Conservation (phyloP, 306 rosid species). For the Styphnolobium japonicum region DNA sequence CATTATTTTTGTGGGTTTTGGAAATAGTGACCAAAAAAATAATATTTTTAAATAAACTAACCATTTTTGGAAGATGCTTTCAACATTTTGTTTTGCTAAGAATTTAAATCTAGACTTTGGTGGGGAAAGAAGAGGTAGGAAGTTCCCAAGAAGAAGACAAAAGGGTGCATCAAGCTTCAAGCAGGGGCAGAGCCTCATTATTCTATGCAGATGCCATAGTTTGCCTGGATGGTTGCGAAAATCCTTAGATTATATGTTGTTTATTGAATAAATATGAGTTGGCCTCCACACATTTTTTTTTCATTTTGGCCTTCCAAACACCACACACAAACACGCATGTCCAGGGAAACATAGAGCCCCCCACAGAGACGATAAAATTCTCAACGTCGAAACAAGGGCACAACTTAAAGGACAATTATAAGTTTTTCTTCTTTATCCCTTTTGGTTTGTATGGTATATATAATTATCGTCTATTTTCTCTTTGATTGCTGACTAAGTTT, state of each 20-base stretch:
- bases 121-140: not conserved
- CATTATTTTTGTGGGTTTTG: not conserved
- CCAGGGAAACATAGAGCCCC: not conserved
- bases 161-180: not conserved
- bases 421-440: not conserved
- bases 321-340: not conserved
- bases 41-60: not conserved
- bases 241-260: not conserved
- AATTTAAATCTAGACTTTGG: conserved; percentile 1
- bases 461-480: not conserved
- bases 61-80: not conserved
- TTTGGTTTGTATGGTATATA: not conserved
- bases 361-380: not conserved
- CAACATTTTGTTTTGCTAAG: not conserved
- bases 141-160: not conserved
- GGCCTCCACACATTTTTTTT: not conserved
- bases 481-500: not conserved
- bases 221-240: not conserved
- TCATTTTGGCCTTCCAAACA: not conserved
- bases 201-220: not conserved
- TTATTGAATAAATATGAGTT: not conserved
- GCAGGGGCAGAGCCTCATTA: not conserved
- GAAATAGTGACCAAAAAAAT: not conserved
- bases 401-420: not conserved
- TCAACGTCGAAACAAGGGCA: not conserved